Evolutionary conservation across 331 rosid genomes (phyloP).

Genomic region (Ulmus americana): DNA sequence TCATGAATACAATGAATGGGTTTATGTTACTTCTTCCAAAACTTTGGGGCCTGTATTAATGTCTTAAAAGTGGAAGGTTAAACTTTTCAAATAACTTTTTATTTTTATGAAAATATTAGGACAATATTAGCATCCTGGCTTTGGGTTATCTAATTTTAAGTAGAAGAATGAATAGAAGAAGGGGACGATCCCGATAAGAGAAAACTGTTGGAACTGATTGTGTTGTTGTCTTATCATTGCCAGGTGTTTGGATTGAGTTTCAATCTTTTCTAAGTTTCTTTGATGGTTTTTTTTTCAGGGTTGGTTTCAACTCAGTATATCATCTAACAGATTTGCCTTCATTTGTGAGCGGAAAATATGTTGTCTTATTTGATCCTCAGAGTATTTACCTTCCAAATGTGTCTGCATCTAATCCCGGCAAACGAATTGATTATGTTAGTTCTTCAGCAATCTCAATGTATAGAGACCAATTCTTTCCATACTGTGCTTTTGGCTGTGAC

Average conservation of each 20-base stretch:
- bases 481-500: conserved; percentile 87
- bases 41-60: not conserved
- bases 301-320: conserved; percentile 97
- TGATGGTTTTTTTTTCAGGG: conserved; percentile 35
- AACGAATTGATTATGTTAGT: conserved; percentile 77
- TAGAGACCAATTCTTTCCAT: conserved; percentile 77
- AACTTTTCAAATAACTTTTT: too few species aligned
- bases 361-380: conserved; percentile 95
- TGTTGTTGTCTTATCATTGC: not conserved
- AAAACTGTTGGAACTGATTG: not conserved
- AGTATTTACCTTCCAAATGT: conserved; percentile 83
- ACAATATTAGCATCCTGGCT: not conserved
- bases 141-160: too few species aligned
- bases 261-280: not conserved
- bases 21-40: not conserved
- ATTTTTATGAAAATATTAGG: not conserved
- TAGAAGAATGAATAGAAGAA: too few species aligned
- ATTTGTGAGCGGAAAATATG: conserved; percentile 86
- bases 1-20: too few species aligned
- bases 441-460: conserved; percentile 67
- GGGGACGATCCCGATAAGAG: not conserved
- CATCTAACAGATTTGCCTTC: conserved; percentile 97
- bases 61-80: not conserved
- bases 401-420: conserved; percentile 92
- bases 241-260: not conserved